Evolutionary conservation across 345 rosid genomes (phyloP).

Genomic region (Bruguiera sexangula): DNA sequence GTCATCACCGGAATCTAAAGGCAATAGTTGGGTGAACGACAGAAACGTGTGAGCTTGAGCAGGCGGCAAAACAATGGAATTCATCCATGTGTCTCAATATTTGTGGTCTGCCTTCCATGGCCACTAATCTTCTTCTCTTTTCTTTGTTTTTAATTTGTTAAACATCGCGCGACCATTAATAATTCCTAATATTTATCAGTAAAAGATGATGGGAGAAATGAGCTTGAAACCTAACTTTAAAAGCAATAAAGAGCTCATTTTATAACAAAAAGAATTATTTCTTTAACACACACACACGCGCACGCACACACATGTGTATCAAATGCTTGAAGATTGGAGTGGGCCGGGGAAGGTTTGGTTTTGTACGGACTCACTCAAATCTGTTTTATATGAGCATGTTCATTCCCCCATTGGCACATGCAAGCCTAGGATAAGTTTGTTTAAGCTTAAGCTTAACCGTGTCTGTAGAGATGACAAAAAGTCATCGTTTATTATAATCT

Average conservation of each 20-base stretch:
- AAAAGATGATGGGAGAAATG: too few relatives aligned
- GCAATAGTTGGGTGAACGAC: slow-evolving; percentile 23
- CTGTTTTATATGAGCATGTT: slow-evolving; percentile 22
- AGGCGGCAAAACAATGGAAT: slow-evolving; percentile 8
- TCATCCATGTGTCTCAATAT: slow-evolving; percentile 18
- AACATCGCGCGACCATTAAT: too few relatives aligned
- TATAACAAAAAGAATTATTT: too few relatives aligned
- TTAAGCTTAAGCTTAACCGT: slow-evolving; percentile 1
- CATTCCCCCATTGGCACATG: slow-evolving; percentile 25
- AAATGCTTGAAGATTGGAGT: not conserved
- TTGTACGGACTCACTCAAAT: not conserved
- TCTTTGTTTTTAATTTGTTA: too few relatives aligned
- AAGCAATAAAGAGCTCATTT: too few relatives aligned
- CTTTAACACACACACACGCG: not conserved
- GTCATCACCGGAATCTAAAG: slow-evolving; percentile 21
- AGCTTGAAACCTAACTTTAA: too few relatives aligned
- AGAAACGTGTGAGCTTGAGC: slow-evolving; percentile 5
- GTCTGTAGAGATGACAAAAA: slow-evolving; percentile 1
- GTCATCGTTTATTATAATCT: slow-evolving; percentile 2
- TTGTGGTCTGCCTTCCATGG: slow-evolving; percentile 14
- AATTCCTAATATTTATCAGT: too few relatives aligned
- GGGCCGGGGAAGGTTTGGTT: not conserved
- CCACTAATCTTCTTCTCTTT: slow-evolving; percentile 13
- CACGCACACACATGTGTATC: not conserved
- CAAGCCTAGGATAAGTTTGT: slow-evolving; percentile 27